Percentiles rank a stretch among this genome's conserved stretches.
phyloP scores from a whole-genome alignment of 139 green algal species.

The Eudorina sp. region DNA sequence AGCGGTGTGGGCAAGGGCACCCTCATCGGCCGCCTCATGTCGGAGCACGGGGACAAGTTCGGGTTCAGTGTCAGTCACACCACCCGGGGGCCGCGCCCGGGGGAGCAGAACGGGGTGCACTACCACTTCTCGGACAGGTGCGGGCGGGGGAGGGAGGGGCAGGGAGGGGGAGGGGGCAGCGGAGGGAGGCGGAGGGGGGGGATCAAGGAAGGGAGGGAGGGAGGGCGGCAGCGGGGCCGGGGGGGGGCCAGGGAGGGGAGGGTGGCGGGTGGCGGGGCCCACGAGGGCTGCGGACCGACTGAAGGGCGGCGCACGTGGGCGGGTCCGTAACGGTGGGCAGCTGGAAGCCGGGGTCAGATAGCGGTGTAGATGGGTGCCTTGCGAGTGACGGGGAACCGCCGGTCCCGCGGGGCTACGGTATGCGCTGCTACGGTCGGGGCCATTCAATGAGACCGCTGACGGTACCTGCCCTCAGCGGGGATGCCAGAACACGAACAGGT shows the following conservation, averaged over 20 bases:
- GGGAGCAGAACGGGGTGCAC: constrained; percentile 81
- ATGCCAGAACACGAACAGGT: too few relatives aligned
- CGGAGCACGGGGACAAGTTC: constrained; percentile 64
- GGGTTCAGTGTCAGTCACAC: constrained; percentile 90
- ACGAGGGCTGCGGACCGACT: too few relatives aligned
- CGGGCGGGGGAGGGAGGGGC: background rate
- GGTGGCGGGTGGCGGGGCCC: too few relatives aligned
- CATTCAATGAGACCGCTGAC: background rate
- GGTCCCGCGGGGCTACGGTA: too few relatives aligned
- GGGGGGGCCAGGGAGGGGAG: background rate
- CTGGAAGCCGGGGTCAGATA: too few relatives aligned
- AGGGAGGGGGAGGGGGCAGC: background rate
- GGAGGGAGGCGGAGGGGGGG: background rate
- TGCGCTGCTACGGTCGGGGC: too few relatives aligned
- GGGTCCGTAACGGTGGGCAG: too few relatives aligned
- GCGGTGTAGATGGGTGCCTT: too few relatives aligned
- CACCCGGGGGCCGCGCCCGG: constrained; percentile 71
- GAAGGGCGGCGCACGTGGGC: too few relatives aligned
- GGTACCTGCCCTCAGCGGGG: background rate
- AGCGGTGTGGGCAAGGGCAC: constrained; percentile 92
- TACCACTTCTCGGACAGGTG: constrained; percentile 81
- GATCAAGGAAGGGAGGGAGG: background rate
- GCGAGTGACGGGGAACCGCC: too few relatives aligned
- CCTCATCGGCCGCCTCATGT: constrained; percentile 82
- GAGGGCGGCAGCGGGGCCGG: too few relatives aligned